A percentile compares a stretch with the other conserved stretches of the same genome.
Evolutionary conservation across 2,329 filamentous ascomycete species (phyloP).

Genomic region (Claviceps pusilla): DNA sequence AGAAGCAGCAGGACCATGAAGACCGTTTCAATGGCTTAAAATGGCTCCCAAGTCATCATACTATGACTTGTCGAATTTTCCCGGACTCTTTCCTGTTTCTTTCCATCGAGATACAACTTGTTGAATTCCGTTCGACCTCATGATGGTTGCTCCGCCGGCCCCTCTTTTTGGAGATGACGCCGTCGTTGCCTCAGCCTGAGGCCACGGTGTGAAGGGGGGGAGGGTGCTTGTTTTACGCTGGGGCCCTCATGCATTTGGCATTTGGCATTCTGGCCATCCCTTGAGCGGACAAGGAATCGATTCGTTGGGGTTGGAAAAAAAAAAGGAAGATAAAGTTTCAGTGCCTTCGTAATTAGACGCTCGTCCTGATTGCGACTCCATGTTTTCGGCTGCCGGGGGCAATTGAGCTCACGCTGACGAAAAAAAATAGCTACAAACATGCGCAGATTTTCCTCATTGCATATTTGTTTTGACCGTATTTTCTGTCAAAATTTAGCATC

Average conservation of each 20-base stretch:
- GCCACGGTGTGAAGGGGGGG: constrained; percentile 3
- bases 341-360: neutral
- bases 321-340: neutral
- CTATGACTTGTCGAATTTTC: constrained; percentile 10
- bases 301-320: neutral
- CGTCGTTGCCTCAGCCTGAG: constrained; percentile 5
- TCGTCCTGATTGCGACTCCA: neutral
- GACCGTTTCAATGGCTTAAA: constrained; percentile 2
- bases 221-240: neutral
- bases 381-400: neutral
- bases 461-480: no score
- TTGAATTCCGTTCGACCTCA: constrained; percentile 2
- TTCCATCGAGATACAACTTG: constrained; percentile 9
- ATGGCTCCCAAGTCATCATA: constrained; percentile 2
- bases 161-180: constrained; percentile 10
- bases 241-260: neutral
- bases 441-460: no score
- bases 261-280: neutral
- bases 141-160: constrained; percentile 9
- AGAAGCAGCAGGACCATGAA: constrained; percentile 15
- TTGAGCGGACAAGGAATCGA: constrained; percentile 1
- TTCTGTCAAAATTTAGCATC: neutral
- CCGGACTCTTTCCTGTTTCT: constrained; percentile 9
- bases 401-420: neutral
- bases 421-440: neutral